Conservation (phyloP, 192 early-diverging fungal genomes). For the Rhizophagus prolifer region DNA sequence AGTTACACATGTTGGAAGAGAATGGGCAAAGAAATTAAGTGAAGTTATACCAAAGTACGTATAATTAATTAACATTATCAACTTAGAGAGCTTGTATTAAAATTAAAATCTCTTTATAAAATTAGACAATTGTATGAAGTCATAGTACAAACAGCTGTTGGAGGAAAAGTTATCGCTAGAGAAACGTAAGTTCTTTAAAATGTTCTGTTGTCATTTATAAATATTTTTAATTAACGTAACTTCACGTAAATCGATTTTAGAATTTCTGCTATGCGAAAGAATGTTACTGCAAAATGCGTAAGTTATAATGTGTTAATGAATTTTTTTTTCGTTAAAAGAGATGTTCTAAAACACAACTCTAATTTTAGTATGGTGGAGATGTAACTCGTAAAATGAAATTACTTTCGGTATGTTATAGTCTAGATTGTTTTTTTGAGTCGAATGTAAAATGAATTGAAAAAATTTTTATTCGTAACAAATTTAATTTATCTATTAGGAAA, state of each 20-base stretch:
- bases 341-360: not conserved
- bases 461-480: not conserved
- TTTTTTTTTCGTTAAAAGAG: not conserved
- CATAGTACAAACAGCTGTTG: constrained; percentile 84
- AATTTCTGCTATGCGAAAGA: constrained; percentile 83
- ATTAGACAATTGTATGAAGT: constrained; percentile 90
- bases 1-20: constrained; percentile 69
- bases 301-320: constrained; percentile 19
- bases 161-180: constrained; percentile 80
- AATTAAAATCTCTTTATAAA: not conserved
- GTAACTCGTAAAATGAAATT: constrained; percentile 98
- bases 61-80: not conserved
- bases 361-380: constrained; percentile 87
- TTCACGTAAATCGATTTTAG: constrained; percentile 31
- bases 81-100: no score
- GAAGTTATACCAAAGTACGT: constrained; percentile 65
- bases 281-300: constrained; percentile 94
- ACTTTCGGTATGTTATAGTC: constrained; percentile 54
- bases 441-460: not conserved
- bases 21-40: constrained; percentile 81
- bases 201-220: not conserved
- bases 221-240: not conserved
- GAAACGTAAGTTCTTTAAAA: constrained; percentile 60
- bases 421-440: not conserved
- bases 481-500: constrained; percentile 53